A percentile compares a stretch with the other conserved stretches of the same genome.
Evolutionary conservation across 2,329 filamentous ascomycete genomes (phyloP).

Genomic region (Blastomyces silverae): DNA sequence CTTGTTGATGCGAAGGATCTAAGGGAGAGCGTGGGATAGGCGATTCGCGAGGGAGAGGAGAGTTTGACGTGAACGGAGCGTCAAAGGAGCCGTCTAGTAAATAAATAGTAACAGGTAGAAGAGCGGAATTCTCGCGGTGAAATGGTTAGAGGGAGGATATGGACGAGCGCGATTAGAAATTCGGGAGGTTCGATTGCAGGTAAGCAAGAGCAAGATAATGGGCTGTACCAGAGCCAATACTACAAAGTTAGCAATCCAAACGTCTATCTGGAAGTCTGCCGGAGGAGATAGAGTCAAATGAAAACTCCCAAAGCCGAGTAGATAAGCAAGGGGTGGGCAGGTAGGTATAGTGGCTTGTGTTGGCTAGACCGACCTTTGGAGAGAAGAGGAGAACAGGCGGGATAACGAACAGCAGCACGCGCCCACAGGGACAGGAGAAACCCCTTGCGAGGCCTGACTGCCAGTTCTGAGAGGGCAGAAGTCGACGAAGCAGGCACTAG

Average conservation of each 20-base stretch:
- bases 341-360: not conserved
- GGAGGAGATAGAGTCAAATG: not conserved
- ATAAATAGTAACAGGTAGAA: not conserved
- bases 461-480: conserved; percentile 10
- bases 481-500: conserved; percentile 9
- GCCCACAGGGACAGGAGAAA: conserved; percentile 18
- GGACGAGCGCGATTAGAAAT: not conserved
- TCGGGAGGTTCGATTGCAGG: not conserved
- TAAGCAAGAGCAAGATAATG: not conserved
- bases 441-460: conserved; percentile 20
- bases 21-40: conserved; percentile 9
- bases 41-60: conserved; percentile 13
- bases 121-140: conserved; percentile 1
- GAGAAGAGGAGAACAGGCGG: conserved; percentile 11
- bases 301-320: not conserved
- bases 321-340: not conserved
- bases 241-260: conserved; percentile 5
- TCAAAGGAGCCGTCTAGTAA: conserved; percentile 2
- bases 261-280: conserved; percentile 1
- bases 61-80: not conserved
- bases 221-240: not conserved
- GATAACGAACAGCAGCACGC: conserved; percentile 18
- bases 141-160: conserved; percentile 9
- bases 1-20: conserved; percentile 13
- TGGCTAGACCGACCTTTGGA: conserved; percentile 8